Conservation (phyloP, 1,284 basidiomycete genomes). For the Pisolithus thermaeus region DNA sequence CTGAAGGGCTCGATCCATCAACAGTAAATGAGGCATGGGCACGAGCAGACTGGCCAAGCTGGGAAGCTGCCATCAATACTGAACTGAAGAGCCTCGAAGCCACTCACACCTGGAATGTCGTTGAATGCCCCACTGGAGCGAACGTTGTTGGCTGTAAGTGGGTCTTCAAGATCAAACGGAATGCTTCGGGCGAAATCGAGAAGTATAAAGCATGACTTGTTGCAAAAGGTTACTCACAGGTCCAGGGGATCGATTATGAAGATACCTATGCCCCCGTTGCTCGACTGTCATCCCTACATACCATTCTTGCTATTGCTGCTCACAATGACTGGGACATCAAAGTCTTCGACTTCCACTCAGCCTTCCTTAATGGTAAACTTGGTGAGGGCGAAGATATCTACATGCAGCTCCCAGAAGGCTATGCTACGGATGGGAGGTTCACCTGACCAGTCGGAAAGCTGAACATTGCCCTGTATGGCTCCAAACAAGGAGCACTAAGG, state of each 20-base stretch:
- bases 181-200: conserved; percentile 5
- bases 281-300: conserved; percentile 13
- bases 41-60: neutral
- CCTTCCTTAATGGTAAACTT: neutral
- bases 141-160: conserved; percentile 21
- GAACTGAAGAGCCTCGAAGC: conserved; percentile 1
- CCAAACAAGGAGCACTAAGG: neutral
- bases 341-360: too few relatives aligned
- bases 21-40: neutral
- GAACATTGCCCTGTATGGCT: neutral
- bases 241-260: conserved; percentile 10
- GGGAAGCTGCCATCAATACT: neutral
- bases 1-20: neutral
- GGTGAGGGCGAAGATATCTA: neutral
- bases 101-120: conserved; percentile 7
- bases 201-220: conserved; percentile 1
- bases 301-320: conserved; percentile 22
- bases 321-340: too few relatives aligned
- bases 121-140: conserved; percentile 9
- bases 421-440: too few relatives aligned
- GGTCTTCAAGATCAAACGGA: conserved; percentile 13
- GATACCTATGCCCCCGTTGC: conserved; percentile 28
- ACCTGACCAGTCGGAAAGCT: too few relatives aligned
- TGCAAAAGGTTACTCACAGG: conserved; percentile 13
- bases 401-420: neutral